Evolutionary conservation across 768 basidiomycete genomes (phyloP).

Genomic region (Hygrophoropsis aurantiaca): DNA sequence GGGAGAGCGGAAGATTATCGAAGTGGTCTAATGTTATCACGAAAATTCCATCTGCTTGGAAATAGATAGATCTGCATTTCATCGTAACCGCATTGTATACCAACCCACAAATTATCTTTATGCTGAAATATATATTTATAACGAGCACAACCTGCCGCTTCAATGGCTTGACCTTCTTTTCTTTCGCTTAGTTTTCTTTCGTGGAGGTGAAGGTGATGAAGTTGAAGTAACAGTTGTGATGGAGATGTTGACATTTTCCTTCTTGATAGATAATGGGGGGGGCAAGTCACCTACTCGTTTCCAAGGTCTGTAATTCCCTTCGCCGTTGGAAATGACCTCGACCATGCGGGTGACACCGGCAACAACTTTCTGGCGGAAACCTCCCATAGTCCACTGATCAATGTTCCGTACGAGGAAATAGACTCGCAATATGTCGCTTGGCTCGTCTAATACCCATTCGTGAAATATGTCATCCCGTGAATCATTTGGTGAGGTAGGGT

Average conservation of each 20-base stretch:
- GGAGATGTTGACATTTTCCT: conserved; percentile 37
- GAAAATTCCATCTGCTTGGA: conserved; percentile 82
- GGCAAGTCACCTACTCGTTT: conserved; percentile 40
- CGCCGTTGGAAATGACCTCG: conserved; percentile 31
- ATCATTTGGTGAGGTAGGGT: conserved; percentile 24
- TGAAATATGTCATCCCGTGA: conserved; percentile 34
- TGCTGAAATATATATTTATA: conserved; percentile 10
- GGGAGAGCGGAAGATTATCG: conserved; percentile 71
- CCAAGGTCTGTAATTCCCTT: conserved; percentile 45
- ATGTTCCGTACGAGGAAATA: conserved; percentile 54
- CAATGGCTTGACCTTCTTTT: conserved; percentile 28
- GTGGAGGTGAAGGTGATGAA: conserved; percentile 22
- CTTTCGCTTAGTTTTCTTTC: conserved; percentile 26
- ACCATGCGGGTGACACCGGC: conserved; percentile 38
- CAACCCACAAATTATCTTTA: background rate
- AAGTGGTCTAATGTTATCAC: conserved; percentile 68
- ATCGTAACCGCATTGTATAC: conserved; percentile 15
- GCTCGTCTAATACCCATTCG: conserved; percentile 48
- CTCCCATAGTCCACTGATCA: conserved; percentile 48
- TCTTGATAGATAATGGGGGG: conserved; percentile 20
- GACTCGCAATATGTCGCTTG: conserved; percentile 46
- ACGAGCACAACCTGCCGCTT: no score
- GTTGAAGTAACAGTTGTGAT: conserved; percentile 25
- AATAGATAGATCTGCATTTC: conserved; percentile 25
- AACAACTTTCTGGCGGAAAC: conserved; percentile 40